A percentile compares a stretch with the other conserved stretches of the same genome.
phyloP scores from a whole-genome alignment of 2,329 filamentous ascomycete genomes.

The Colletotrichum lentis region DNA sequence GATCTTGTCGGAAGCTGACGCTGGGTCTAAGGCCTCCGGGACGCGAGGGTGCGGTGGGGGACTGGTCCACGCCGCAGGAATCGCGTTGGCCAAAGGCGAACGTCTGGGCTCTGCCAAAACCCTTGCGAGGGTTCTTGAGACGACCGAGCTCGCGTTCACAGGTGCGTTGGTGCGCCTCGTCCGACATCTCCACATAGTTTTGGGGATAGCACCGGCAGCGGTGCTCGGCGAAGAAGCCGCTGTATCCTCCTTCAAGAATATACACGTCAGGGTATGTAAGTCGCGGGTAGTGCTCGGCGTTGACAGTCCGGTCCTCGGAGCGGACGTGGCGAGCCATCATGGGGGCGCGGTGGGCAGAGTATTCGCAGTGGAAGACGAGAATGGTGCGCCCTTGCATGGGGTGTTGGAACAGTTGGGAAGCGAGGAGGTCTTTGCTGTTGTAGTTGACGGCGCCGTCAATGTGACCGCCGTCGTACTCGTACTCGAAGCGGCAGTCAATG shows the following conservation, averaged over 20 bases:
- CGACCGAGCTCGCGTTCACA: conserved; percentile 96
- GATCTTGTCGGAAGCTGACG: conserved; percentile 48
- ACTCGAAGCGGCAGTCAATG: conserved; percentile 97
- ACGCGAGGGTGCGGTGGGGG: conserved; percentile 61
- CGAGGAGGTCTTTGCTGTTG: conserved; percentile 92
- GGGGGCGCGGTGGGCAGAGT: conserved; percentile 94
- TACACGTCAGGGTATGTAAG: conserved; percentile 98
- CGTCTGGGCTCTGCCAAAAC: conserved; percentile 86
- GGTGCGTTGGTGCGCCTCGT: conserved; percentile 87
- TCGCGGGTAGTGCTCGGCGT: conserved; percentile 84
- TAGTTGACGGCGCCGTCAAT: conserved; percentile 94
- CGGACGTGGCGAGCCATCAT: conserved; percentile 96
- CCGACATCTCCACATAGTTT: conserved; percentile 96
- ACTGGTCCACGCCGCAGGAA: conserved; percentile 60
- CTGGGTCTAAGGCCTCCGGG: conserved; percentile 48
- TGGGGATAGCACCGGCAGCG: conserved; percentile 86
- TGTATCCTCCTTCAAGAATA: conserved; percentile 96
- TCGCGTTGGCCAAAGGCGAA: conserved; percentile 89
- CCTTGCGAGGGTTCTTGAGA: conserved; percentile 84
- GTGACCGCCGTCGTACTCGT: conserved; percentile 96
- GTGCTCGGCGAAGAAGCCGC: conserved; percentile 85
- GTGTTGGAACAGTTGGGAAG: conserved; percentile 77
- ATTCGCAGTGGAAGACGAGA: conserved; percentile 96
- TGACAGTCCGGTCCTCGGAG: conserved; percentile 84
- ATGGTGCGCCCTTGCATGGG: conserved; percentile 76